Conservation (phyloP, 2,329 filamentous ascomycete species). For the Pseudogymnoascus sp. region DNA sequence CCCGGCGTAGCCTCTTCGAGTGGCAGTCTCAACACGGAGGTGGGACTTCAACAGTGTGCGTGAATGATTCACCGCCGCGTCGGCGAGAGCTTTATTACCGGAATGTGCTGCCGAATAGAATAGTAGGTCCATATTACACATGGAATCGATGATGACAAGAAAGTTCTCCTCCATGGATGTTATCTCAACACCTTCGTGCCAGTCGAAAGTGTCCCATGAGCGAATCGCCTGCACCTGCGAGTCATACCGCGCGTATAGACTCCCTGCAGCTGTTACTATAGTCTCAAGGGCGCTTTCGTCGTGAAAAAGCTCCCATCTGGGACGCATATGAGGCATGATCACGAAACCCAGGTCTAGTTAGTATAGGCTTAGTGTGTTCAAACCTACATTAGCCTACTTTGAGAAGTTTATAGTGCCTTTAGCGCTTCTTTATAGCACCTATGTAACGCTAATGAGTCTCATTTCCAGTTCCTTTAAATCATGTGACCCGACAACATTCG, state of each 20-base stretch:
- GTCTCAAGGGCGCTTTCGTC: slow-evolving; percentile 13
- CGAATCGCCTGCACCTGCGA: slow-evolving; percentile 19
- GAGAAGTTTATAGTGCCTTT: too few species aligned
- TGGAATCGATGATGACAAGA: slow-evolving; percentile 27
- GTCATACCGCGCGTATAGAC: slow-evolving; percentile 13
- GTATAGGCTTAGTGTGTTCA: too few species aligned
- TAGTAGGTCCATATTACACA: slow-evolving; percentile 21
- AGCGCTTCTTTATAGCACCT: too few species aligned
- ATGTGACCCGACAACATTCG: too few species aligned
- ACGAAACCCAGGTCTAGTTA: slow-evolving; percentile 32
- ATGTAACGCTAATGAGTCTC: too few species aligned
- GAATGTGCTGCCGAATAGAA: background rate
- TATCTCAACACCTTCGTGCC: too few species aligned
- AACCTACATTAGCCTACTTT: too few species aligned
- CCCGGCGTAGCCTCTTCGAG: background rate
- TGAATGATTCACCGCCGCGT: too few species aligned
- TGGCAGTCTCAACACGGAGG: background rate
- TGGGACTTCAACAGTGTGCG: background rate
- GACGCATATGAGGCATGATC: slow-evolving; percentile 34
- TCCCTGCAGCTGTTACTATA: slow-evolving; percentile 24
- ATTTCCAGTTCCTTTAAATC: too few species aligned
- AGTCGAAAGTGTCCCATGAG: slow-evolving; percentile 30
- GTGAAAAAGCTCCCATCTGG: slow-evolving; percentile 18
- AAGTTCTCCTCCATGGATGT: slow-evolving; percentile 20
- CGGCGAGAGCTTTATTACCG: background rate